Conservation (phyloP, 1,284 basidiomycete genomes). For the Termitomyces sp. region DNA sequence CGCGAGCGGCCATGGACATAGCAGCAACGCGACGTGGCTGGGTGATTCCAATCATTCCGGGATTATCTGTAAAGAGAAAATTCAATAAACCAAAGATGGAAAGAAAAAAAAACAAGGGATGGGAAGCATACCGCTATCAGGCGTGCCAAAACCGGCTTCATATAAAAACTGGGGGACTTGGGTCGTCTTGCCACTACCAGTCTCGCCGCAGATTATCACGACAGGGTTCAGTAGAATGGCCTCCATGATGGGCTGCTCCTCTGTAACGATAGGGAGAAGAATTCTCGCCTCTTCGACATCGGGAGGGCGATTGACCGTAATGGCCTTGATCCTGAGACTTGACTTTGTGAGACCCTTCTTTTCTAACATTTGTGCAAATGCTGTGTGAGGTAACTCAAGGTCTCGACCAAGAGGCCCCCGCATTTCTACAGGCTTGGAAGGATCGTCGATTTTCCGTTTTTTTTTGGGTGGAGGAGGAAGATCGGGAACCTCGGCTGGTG, state of each 20-base stretch:
- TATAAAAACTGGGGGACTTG: conserved; percentile 97
- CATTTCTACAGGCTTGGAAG: conserved; percentile 35
- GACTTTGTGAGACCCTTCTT: conserved; percentile 25
- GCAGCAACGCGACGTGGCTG: conserved; percentile 98
- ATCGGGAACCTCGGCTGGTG: conserved; percentile 16
- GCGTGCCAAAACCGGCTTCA: conserved; percentile 92
- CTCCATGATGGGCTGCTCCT: conserved; percentile 95
- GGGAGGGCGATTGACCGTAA: conserved; percentile 64
- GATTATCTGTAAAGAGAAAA: conserved; percentile 62
- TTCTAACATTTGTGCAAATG: conserved; percentile 52
- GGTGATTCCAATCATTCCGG: conserved; percentile 97
- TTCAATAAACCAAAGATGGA: conserved; percentile 4
- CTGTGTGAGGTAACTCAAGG: conserved; percentile 55
- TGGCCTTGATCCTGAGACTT: conserved; percentile 35
- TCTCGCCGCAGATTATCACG: conserved; percentile 93
- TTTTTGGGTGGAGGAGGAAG: conserved; percentile 33
- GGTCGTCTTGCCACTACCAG: conserved; percentile 97
- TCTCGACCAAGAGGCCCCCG: conserved; percentile 69
- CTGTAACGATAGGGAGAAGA: conserved; percentile 84
- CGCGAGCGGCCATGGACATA: conserved; percentile 91
- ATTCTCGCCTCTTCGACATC: conserved; percentile 79
- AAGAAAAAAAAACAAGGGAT: not conserved
- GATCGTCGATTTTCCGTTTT: conserved; percentile 38
- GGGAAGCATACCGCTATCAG: conserved; percentile 62
- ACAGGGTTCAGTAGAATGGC: conserved; percentile 85